Percentiles rank a stretch among this genome's conserved stretches.
These are phyloP conservation scores for Debaryomyces nepalensis DNA, from an alignment of 1,139 yeast species.

Conservation along the genomic window DNA sequence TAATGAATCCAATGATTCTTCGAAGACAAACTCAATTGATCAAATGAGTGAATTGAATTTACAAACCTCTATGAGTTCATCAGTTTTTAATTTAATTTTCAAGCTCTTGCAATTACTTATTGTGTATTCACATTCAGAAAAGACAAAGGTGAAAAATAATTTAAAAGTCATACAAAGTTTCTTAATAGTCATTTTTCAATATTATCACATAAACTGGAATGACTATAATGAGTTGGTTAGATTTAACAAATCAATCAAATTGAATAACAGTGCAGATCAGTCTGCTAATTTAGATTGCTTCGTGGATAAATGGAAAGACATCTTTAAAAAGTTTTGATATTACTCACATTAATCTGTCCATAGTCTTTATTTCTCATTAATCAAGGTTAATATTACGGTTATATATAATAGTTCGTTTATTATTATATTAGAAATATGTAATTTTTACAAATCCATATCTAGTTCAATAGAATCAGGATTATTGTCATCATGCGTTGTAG, in stretches of 20 bases:
- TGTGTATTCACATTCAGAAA: conserved; percentile 42
- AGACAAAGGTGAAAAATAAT: conserved; percentile 37
- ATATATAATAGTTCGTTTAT: conserved; percentile 8
- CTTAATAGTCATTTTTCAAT: conserved; percentile 39
- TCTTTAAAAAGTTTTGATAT: conserved; percentile 25
- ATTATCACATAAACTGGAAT: conserved; percentile 52
- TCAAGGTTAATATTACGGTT: conserved; percentile 8
- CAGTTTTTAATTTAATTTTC: conserved; percentile 33
- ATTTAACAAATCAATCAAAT: conserved; percentile 40
- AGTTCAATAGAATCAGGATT: conserved; percentile 75
- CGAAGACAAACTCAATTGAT: conserved; percentile 10
- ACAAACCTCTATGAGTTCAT: conserved; percentile 23
- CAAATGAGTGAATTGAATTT: conserved; percentile 5
- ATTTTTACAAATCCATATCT: conserved; percentile 47
- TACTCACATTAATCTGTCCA: too few relatives aligned
- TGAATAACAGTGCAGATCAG: conserved; percentile 43
- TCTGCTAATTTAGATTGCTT: conserved; percentile 41
- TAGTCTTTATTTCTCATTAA: conserved; percentile 1
- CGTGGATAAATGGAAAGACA: conserved; percentile 43
- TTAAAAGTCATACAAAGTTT: conserved; percentile 40
- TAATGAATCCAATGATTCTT: conserved; percentile 10
- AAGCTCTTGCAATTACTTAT: conserved; percentile 41
- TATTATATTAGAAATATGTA: not conserved
- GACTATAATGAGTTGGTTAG: conserved; percentile 38
- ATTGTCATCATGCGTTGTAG: conserved; percentile 17